Conservation (phyloP, 164 flowering plant genomes). For the grape (Vitis vinifera) region DNA sequence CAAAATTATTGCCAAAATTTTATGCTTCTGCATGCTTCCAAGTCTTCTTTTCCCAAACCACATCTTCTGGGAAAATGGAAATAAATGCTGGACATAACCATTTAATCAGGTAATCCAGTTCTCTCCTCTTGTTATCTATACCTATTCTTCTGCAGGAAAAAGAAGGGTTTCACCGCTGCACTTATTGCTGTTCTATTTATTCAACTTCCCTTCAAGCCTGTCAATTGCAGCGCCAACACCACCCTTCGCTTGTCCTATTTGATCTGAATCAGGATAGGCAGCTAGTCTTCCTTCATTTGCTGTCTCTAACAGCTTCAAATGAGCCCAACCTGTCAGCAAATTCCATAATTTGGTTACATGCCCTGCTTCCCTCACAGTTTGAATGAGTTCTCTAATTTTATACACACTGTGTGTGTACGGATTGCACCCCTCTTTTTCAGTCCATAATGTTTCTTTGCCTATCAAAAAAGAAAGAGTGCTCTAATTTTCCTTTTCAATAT, state of each 20-base stretch:
- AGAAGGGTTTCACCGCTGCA: not conserved
- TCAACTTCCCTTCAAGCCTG: slow-evolving; percentile 66
- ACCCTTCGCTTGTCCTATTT: slow-evolving; percentile 28
- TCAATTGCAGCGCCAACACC: slow-evolving; percentile 83
- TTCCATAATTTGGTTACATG: too few relatives aligned
- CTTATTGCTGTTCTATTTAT: slow-evolving; percentile 24
- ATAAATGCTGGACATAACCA: not conserved
- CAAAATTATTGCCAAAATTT: too few relatives aligned
- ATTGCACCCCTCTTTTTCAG: too few relatives aligned
- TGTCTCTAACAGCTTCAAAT: slow-evolving; percentile 79
- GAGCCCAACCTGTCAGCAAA: slow-evolving; percentile 68
- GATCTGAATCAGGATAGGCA: slow-evolving; percentile 21
- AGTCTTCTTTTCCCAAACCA: too few relatives aligned
- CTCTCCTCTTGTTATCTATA: slow-evolving; percentile 6
- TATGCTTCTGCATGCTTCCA: too few relatives aligned
- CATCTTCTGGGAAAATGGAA: too few relatives aligned
- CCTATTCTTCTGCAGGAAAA: not conserved
- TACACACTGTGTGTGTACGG: too few relatives aligned
- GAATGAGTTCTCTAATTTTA: too few relatives aligned
- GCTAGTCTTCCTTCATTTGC: slow-evolving; percentile 54
- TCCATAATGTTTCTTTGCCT: too few relatives aligned
- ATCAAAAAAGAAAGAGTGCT: too few relatives aligned
- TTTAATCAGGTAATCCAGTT: not conserved
- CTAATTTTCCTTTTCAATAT: too few relatives aligned
- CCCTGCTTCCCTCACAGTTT: too few relatives aligned